phyloP scores from a whole-genome alignment of 441 rosid genomes.

The Adansonia rubrostipa region DNA sequence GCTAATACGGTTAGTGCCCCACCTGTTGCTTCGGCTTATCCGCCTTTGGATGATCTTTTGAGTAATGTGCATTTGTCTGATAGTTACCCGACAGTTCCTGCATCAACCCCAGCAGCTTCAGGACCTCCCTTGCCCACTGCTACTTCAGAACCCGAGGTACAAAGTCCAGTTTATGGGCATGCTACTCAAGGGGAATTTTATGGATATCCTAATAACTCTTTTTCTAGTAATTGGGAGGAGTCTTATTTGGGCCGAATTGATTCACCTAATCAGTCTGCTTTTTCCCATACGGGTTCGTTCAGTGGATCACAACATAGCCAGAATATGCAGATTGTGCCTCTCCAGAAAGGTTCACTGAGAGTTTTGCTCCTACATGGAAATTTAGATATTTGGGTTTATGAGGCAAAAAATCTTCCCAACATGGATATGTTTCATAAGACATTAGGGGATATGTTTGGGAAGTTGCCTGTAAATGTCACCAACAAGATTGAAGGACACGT shows the following conservation, averaged over 20 bases:
- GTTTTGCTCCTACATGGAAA: slow-evolving; percentile 83
- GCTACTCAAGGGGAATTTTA: slow-evolving; percentile 48
- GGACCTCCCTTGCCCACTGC: slow-evolving; percentile 31
- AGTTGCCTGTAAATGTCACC: slow-evolving; percentile 47
- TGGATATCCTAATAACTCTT: slow-evolving; percentile 70
- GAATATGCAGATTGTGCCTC: slow-evolving; percentile 57
- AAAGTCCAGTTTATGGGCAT: slow-evolving; percentile 45
- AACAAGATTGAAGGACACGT: slow-evolving; percentile 57
- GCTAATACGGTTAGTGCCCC: slow-evolving; percentile 22
- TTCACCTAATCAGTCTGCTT: slow-evolving; percentile 40
- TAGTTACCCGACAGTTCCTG: slow-evolving; percentile 40
- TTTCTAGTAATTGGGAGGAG: slow-evolving; percentile 54
- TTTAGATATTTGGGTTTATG: slow-evolving; percentile 76
- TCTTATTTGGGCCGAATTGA: slow-evolving; percentile 47
- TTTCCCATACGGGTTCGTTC: slow-evolving; percentile 45
- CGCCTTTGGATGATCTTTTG: slow-evolving; percentile 61
- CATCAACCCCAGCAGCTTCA: slow-evolving; percentile 49
- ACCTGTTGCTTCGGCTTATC: slow-evolving; percentile 44
- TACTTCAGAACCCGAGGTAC: slow-evolving; percentile 26
- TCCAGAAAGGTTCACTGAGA: slow-evolving; percentile 58
- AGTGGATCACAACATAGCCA: slow-evolving; percentile 45
- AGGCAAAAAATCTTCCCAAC: slow-evolving; percentile 88
- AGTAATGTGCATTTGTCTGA: slow-evolving; percentile 51
- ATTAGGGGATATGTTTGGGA: slow-evolving; percentile 64
- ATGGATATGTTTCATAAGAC: slow-evolving; percentile 95